phyloP scores from a whole-genome alignment of 1,284 basidiomycete species.

The Peniophora sp. region DNA sequence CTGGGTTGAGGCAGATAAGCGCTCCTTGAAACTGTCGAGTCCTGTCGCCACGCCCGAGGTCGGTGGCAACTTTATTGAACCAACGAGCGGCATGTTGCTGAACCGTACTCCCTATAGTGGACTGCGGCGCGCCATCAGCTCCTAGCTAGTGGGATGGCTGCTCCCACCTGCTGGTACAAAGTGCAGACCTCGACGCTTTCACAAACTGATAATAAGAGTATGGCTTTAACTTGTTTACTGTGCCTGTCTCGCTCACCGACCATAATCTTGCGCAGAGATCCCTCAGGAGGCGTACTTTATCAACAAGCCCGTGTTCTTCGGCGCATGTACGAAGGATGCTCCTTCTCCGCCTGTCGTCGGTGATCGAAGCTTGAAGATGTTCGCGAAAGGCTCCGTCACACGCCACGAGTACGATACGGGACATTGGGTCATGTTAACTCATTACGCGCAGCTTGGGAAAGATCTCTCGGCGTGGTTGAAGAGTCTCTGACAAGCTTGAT shows the following conservation, averaged over 20 bases:
- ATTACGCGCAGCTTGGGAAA: neutral
- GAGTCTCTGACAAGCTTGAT: too few relatives aligned
- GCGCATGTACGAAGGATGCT: slow-evolving; percentile 15
- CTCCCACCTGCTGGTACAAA: slow-evolving; percentile 21
- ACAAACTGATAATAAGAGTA: slow-evolving; percentile 18
- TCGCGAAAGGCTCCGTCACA: slow-evolving; percentile 11
- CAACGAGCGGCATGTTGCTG: too few relatives aligned
- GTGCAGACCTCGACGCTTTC: slow-evolving; percentile 14
- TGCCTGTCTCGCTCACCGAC: neutral
- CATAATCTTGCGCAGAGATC: too few relatives aligned
- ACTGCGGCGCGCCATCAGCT: neutral
- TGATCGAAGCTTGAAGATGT: slow-evolving; percentile 10
- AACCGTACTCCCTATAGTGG: too few relatives aligned
- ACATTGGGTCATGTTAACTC: slow-evolving; percentile 23
- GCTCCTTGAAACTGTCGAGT: slow-evolving; percentile 5
- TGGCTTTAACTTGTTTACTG: neutral
- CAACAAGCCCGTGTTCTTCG: slow-evolving; percentile 16
- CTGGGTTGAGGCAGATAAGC: slow-evolving; percentile 18
- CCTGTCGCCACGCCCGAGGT: neutral
- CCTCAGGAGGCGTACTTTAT: slow-evolving; percentile 10
- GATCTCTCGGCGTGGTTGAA: neutral
- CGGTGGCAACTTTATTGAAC: neutral
- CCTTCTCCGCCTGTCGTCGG: slow-evolving; percentile 14
- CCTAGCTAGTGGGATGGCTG: slow-evolving; percentile 14
- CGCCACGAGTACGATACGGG: slow-evolving; percentile 21